Base-by-base conservation (phyloP, 23 red algal species). In the Pyropia yezoensis region DNA sequence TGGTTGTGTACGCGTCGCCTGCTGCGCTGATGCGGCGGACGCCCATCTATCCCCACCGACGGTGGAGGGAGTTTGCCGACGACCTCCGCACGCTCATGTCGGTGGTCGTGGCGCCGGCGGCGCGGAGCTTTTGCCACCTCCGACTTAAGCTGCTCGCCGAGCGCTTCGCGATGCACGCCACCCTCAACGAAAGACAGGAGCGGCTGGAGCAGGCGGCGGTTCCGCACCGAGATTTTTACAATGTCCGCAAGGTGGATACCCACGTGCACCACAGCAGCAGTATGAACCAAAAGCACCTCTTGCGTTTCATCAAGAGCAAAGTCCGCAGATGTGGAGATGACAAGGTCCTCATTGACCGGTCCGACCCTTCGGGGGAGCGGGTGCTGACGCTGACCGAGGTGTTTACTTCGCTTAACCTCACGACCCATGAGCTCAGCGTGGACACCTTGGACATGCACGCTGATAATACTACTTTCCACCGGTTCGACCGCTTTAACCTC, bases 401-500 rank as follows among this genome's bases (percentile, higher is more conserved):
- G 4, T 96, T 96, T 63, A 63, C 89, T 20, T 82, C 74, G 8
- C 75, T 96, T 30, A 71, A 88, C 74, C 73, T 96, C 59, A 66
- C 50, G 18, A 65, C 85, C 1, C 69, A 96, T 26, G 91, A 96
- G 28, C 65, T 96, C 3, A 84, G 76, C 14, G 83, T 96, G 20
- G 91, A 96, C 67, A 96, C 91, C 16, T 77, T 96, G 59, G 79
- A 96, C 61, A 84, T 96, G 29, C 91, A 96, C 75, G 77, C 91
- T 7, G 91, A 89, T 61, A 78, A 78, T 29, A 73, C 65, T 16
- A 89, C 72, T 23, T 88, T 96, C 27, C 83, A 96, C 24, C 68
- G 91, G 18, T 96, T 96, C 49, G 91, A 96, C 64, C 91, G 91
- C 63, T 96, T 96, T 84, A 96, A 96, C 66, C 63, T 83, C 20